Conservation (phyloP, 768 basidiomycete genomes). For the Kwoniella mangroviensis region DNA sequence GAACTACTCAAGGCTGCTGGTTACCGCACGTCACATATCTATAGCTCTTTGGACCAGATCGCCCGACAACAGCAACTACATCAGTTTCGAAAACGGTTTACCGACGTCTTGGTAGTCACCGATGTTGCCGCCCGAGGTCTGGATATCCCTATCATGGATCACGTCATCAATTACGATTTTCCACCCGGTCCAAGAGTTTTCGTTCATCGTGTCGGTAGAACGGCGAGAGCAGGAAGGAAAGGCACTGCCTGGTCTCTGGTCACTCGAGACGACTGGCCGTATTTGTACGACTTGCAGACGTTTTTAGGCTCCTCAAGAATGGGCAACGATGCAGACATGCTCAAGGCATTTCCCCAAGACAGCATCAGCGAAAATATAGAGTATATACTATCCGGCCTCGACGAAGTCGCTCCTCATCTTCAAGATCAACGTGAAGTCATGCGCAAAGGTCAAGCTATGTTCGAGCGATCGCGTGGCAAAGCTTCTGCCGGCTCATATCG, state of each 20-base stretch:
- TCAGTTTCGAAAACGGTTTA: conserved; percentile 77
- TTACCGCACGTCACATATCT: conserved; percentile 90
- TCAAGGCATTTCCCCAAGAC: conserved; percentile 82
- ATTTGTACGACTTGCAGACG: conserved; percentile 87
- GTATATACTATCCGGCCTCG: conserved; percentile 62
- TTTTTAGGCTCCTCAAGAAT: conserved; percentile 72
- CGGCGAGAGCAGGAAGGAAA: conserved; percentile 89
- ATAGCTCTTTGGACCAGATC: conserved; percentile 90
- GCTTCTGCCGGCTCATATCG: conserved; percentile 78
- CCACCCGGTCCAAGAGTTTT: conserved; percentile 92
- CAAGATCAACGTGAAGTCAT: conserved; percentile 76
- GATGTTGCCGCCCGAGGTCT: conserved; percentile 98
- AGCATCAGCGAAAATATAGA: conserved; percentile 82
- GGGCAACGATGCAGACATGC: conserved; percentile 57
- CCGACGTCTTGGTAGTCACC: conserved; percentile 89
- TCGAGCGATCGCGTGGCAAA: conserved; percentile 89
- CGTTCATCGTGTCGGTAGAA: conserved; percentile 94
- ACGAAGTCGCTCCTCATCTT: conserved; percentile 62
- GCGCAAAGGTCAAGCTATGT: conserved; percentile 87
- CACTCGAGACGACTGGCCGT: conserved; percentile 81
- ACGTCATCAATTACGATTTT: conserved; percentile 98
- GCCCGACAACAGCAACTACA: conserved; percentile 90
- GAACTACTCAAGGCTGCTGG: conserved; percentile 76
- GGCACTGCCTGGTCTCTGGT: conserved; percentile 98
- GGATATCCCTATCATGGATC: conserved; percentile 93